Percentiles rank a stretch among this genome's conserved stretches.
Evolutionary conservation across 306 rosid species (phyloP).

Genomic region (Arachis stenosperma): DNA sequence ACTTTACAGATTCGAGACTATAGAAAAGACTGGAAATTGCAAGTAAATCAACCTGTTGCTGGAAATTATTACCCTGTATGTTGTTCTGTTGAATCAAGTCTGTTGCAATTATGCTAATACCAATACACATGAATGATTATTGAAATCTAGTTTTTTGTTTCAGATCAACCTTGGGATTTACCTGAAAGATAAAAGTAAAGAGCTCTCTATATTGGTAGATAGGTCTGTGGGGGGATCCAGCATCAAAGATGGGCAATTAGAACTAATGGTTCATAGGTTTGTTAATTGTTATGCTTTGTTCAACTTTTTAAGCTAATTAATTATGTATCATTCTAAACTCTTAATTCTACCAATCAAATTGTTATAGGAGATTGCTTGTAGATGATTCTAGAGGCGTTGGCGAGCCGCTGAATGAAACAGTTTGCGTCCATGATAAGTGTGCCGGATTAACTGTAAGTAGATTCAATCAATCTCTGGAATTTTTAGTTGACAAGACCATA

Average conservation of each 20-base stretch:
- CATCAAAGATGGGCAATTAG: conserved; percentile 75
- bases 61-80: conserved; percentile 95
- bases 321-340: too few relatives aligned
- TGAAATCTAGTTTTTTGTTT: conserved; percentile 38
- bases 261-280: conserved; percentile 90
- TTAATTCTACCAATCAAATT: background rate
- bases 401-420: conserved; percentile 87
- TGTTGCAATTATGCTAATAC: conserved; percentile 8
- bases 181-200: conserved; percentile 58
- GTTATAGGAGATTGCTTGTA: conserved; percentile 70
- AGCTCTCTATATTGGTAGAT: conserved; percentile 76
- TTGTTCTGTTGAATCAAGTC: conserved; percentile 19
- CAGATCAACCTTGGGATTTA: conserved; percentile 83
- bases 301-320: conserved; percentile 6
- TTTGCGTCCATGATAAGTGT: conserved; percentile 67
- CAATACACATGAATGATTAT: conserved; percentile 8
- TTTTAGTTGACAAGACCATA: conserved; percentile 16
- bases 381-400: conserved; percentile 92
- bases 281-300: background rate
- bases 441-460: conserved; percentile 77
- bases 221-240: conserved; percentile 89
- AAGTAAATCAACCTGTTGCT: conserved; percentile 85
- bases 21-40: conserved; percentile 77
- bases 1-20: conserved; percentile 69
- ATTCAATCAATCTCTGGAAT: conserved; percentile 15